Evolutionary conservation across 2,329 filamentous ascomycete genomes (phyloP), one percentile per base, ranked within the genome.

Genomic region (Hymenoscyphus fraxineus): DNA sequence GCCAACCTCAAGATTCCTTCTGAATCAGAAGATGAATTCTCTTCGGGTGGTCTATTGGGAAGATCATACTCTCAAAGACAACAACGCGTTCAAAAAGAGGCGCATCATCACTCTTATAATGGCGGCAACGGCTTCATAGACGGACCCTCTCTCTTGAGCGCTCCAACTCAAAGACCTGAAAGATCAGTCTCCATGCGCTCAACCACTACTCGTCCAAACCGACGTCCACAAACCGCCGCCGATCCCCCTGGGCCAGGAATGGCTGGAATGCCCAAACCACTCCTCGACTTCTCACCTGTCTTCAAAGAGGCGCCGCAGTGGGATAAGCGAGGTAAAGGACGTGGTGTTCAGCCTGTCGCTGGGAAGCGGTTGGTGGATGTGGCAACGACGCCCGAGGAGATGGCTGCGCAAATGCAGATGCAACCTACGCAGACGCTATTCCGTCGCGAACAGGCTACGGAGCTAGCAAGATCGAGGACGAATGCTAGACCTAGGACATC

Each of bases 271-370:
- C 71, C 69, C 0, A 86, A 86, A 66, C 89, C 90, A 1, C 80
- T 93, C 6, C 77, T 93, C 38, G 89, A 91, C 71, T 80, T 92
- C 51, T 87, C 86, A 0, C 86, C 87, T 0, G 80, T 81, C 59
- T 89, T 88, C 72, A 80, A 83, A 59, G 87, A 90, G 66, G 82
- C 87, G 6, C 88, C 88, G 19, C 81, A 88, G 74, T 82, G 82
- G 72, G 76, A 79, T 61, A 80, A 79, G 58, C 82, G 83, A 59
- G 80, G 82, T 16, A 82, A 82, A 65, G 85, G 85, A 3, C 78
- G 77, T 56, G 80, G 79, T 22, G 75, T 82, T n/a, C 77, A 76
- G 13, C 76, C 76, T 3, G 76, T 78, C 0, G 69, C 73, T 2
- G 79, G 79, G 19, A 76, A 78, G 12, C 80, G 79, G 10, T 76